These are phyloP conservation scores for Phytophthora fragariae DNA, from an alignment of 352 stramenopile species.

Conservation along the genomic window DNA sequence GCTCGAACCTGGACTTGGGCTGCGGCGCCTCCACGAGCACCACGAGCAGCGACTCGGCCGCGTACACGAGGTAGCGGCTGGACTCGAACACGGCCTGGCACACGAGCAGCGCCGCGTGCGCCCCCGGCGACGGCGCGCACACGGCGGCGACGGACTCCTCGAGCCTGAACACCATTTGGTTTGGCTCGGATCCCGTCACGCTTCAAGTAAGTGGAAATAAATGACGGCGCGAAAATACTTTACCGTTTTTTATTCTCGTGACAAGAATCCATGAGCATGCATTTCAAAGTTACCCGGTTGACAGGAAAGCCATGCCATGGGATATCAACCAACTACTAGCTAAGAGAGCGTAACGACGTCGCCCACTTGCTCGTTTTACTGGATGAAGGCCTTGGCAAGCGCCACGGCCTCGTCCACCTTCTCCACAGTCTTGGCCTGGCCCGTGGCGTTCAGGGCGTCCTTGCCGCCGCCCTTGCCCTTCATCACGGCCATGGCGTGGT, in stretches of 20 bases:
- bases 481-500: conserved; percentile 90
- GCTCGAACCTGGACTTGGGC: conserved; percentile 49
- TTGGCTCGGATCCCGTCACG: conserved; percentile 6
- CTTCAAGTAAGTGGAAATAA: neutral
- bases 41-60: conserved; percentile 62
- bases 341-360: conserved; percentile 37
- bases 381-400: conserved; percentile 71
- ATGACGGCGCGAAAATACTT: neutral
- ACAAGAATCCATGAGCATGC: conserved; percentile 3
- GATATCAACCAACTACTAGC: neutral
- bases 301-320: conserved; percentile 8
- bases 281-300: conserved; percentile 17
- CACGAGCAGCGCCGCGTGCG: conserved; percentile 30
- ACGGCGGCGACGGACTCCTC: conserved; percentile 60
- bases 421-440: conserved; percentile 83
- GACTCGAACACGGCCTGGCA: conserved; percentile 57
- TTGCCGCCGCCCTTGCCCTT: conserved; percentile 97
- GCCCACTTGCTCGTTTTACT: conserved; percentile 42
- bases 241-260: neutral
- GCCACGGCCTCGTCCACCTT: conserved; percentile 72
- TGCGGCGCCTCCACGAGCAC: conserved; percentile 55
- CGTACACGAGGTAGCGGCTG: conserved; percentile 70
- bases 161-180: conserved; percentile 58
- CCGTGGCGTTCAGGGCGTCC: conserved; percentile 75
- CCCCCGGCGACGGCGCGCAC: conserved; percentile 41